Evolutionary conservation across 192 early-diverging fungal species (phyloP).

Genomic region (Diversispora epigaea): DNA sequence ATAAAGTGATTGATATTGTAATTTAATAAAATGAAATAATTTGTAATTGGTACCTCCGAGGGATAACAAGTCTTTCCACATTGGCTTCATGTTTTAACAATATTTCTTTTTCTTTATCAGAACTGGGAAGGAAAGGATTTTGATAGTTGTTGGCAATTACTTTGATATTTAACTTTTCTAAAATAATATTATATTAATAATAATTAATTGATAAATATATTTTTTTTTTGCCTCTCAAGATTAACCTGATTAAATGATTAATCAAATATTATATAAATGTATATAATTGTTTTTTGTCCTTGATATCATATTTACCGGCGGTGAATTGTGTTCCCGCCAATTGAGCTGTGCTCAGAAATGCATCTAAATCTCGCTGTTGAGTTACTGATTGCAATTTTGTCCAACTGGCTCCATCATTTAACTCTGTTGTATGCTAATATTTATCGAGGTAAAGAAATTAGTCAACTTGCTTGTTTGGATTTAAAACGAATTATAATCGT

Average conservation of each 20-base stretch:
- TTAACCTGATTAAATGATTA: neutral
- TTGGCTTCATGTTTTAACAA: conserved; percentile 77
- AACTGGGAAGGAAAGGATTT: conserved; percentile 82
- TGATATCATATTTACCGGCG: conserved; percentile 52
- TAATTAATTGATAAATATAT: neutral
- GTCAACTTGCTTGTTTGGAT: neutral
- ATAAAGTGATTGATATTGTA: no score
- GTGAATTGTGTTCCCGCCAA: conserved; percentile 95
- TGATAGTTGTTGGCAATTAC: conserved; percentile 68
- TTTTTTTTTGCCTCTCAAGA: neutral
- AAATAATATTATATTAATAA: neutral
- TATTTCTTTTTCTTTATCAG: conserved; percentile 74
- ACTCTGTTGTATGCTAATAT: conserved; percentile 76
- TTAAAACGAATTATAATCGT: no score
- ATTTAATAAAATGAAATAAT: neutral
- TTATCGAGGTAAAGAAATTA: neutral
- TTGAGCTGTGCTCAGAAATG: conserved; percentile 91
- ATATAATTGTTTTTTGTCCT: no score
- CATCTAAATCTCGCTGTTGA: conserved; percentile 95
- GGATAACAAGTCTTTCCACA: conserved; percentile 76
- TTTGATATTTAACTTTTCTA: conserved; percentile 80
- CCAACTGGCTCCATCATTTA: conserved; percentile 82
- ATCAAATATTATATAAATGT: no score
- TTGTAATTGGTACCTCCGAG: conserved; percentile 53
- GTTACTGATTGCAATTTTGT: conserved; percentile 92